Base-by-base conservation (phyloP, 2,329 filamentous ascomycete species). In the Aspergillus sp. region DNA sequence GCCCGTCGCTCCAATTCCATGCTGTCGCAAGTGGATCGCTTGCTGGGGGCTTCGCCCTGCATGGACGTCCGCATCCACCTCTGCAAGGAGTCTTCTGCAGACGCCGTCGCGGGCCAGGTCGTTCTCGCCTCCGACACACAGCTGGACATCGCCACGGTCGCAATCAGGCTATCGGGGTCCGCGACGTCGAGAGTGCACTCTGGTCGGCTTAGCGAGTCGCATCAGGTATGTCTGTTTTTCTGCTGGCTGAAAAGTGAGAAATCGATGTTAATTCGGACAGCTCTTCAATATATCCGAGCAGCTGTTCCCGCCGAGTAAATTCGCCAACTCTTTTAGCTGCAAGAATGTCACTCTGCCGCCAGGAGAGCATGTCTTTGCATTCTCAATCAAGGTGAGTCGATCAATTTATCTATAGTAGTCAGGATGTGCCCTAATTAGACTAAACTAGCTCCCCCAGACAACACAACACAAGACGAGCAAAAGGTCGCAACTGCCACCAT, bases 31-130 rank as follows among this genome's bases (percentile, higher is more conserved):
- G 41, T 53, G 19, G 20, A 46, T 13, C 39, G 52, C 42, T 42
- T 44, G 19, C 20, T 54, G 20, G 27, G 22, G 40, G 9, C 42
- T 22, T 48, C 45, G 12, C 51, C 39, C 34, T 5, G 40, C 45
- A 58, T 62, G 54, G 55, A 63, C n/a, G 24, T 62, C 5, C 55
- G 41, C 3, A 47, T 63, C 22, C 51, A 48, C 15, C 55, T 62
- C 11, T 42, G 50, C 34, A 59, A 41, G 27, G 39, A 44, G 19
- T 46, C 56, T 13, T 17, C 57, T 8, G 49, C 50, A 37, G 60
- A 64, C 40, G 51, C 30, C 13, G 47, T 66, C 15, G 61, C 61
- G 9, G 63, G 64, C 12, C 49, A 59, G 8, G 24, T 66, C 11
- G 48, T 64, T 12, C 54, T 66, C 24, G 39, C 48, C 11, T 61